Evolutionary conservation across 73 alveolate genomes (phyloP).

Genomic region (Paramecium tetraurelia): DNA sequence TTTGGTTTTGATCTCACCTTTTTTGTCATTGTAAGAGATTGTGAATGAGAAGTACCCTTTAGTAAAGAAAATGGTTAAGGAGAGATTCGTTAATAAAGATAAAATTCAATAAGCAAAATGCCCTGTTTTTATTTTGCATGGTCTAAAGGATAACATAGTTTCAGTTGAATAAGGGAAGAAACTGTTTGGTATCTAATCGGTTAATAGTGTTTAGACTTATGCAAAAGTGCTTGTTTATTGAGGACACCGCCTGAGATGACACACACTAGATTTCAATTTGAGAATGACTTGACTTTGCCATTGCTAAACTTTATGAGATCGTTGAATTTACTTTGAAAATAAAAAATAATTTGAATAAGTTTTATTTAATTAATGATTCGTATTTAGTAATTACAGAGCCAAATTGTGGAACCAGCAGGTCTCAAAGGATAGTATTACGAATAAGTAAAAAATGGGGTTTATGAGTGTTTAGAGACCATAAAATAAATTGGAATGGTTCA

Average conservation of each 20-base stretch:
- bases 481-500: conserved; percentile 68
- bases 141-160: neutral
- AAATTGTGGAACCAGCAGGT: neutral
- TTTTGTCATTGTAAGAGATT: neutral
- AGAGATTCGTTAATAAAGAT: conserved; percentile 9
- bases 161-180: neutral
- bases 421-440: conserved; percentile 32
- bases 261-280: neutral
- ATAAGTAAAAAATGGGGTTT: neutral
- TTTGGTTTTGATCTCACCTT: conserved; percentile 33
- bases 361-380: conserved; percentile 38
- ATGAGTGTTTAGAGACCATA: conserved; percentile 15
- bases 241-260: neutral
- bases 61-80: neutral
- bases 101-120: neutral
- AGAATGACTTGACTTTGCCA: neutral
- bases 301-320: neutral
- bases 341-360: neutral
- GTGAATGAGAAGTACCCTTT: neutral
- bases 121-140: conserved; percentile 10
- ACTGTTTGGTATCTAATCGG: neutral
- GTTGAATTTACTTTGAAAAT: neutral
- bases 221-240: neutral
- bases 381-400: neutral
- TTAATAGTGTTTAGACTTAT: neutral